A percentile compares a stretch with the other conserved stretches of the same genome.
phyloP scores from a whole-genome alignment of 2,329 filamentous ascomycete species.

The Nigrograna mackinnonii region DNA sequence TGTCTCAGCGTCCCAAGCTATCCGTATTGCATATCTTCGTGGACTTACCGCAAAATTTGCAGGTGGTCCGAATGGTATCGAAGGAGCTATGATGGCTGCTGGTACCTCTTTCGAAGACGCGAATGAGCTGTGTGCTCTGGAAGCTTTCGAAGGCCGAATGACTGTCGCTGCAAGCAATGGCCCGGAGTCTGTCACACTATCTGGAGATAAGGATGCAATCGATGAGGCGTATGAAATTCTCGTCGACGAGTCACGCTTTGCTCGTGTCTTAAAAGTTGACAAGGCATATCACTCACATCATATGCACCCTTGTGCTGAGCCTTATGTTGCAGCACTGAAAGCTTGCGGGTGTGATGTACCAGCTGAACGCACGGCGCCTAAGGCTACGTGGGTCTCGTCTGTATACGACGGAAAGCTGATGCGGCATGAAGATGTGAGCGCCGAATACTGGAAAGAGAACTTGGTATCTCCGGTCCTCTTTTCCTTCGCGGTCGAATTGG shows the following conservation, averaged over 20 bases:
- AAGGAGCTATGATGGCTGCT: conserved; percentile 1
- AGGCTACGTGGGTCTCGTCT: conserved; percentile 6
- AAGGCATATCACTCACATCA: conserved; percentile 31
- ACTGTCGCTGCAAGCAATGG: conserved; percentile 4
- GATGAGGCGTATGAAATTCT: not conserved
- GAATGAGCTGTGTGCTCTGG: not conserved
- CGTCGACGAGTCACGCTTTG: not conserved
- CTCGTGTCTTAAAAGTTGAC: conserved; percentile 4
- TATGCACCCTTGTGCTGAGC: conserved; percentile 26
- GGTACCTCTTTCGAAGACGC: not conserved
- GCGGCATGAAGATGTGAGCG: no score
- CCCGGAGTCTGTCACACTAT: conserved; percentile 1
- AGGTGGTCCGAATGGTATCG: not conserved
- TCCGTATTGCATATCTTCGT: not conserved
- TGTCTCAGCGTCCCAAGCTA: not conserved
- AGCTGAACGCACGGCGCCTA: not conserved
- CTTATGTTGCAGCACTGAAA: conserved; percentile 8
- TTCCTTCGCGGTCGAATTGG: conserved; percentile 38
- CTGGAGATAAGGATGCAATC: not conserved
- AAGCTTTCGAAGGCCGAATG: not conserved
- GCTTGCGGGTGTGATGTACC: no score
- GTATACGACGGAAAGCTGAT: conserved; percentile 5
- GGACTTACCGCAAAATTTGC: conserved; percentile 1
- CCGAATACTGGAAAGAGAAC: conserved; percentile 51
- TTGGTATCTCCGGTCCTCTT: conserved; percentile 51